These are phyloP conservation scores for Ogataea angusta DNA, from an alignment of 805 yeast genomes.

Conservation along the genomic window DNA sequence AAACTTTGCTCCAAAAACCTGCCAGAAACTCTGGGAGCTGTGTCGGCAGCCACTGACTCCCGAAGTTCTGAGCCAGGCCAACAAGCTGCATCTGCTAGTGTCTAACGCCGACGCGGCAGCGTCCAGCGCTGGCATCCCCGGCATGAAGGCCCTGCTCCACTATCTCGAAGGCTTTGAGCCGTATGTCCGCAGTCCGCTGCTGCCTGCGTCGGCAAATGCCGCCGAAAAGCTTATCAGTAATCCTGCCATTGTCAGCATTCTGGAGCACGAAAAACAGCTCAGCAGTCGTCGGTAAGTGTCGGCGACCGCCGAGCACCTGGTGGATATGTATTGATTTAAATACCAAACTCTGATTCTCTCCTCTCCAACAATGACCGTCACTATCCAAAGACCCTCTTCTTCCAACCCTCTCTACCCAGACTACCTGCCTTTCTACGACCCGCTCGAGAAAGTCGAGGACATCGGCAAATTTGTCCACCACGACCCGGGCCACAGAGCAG, in stretches of 20 bases:
- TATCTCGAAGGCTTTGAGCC: conserved; percentile 9
- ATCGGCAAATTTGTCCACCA: conserved; percentile 16
- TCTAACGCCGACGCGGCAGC: conserved; percentile 18
- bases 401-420: background rate
- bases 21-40: conserved; percentile 14
- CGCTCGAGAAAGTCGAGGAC: conserved; percentile 19
- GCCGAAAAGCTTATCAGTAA: background rate
- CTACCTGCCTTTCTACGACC: conserved; percentile 19
- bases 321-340: background rate
- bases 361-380: background rate
- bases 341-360: background rate
- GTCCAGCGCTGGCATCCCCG: conserved; percentile 17
- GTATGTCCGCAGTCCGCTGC: conserved; percentile 15
- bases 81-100: conserved; percentile 10
- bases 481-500: conserved; percentile 38
- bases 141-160: conserved; percentile 15
- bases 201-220: conserved; percentile 4
- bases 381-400: background rate
- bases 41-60: conserved; percentile 7
- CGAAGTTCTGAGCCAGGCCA: conserved; percentile 8
- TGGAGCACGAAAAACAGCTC: conserved; percentile 7
- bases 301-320: background rate
- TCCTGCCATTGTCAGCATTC: conserved; percentile 9
- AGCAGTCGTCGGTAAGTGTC: background rate
- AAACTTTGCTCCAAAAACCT: conserved; percentile 20